These are phyloP conservation scores for Penicillium coffeae DNA, from an alignment of 495 filamentous ascomycete genomes.

Conservation along the genomic window DNA sequence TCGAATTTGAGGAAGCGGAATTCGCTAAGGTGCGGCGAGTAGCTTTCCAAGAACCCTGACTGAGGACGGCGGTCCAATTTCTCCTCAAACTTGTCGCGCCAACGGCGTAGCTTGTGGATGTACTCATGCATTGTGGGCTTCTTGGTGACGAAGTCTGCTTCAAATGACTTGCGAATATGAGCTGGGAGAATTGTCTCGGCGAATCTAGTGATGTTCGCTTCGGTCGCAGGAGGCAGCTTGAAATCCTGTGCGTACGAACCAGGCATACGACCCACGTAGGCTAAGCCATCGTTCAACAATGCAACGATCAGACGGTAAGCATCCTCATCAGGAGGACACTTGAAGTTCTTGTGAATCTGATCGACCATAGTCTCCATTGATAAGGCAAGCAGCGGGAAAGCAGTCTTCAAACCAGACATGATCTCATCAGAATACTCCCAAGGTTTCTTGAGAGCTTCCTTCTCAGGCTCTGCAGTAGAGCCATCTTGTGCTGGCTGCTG, in stretches of 20 bases:
- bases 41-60: constrained; percentile 68
- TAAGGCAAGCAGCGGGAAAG: constrained; percentile 88
- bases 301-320: constrained; percentile 97
- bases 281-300: constrained; percentile 86
- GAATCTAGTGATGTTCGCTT: constrained; percentile 93
- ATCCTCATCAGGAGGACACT: constrained; percentile 96
- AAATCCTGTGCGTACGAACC: constrained; percentile 82
- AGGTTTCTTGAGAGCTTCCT: constrained; percentile 63
- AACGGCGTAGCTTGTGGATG: constrained; percentile 92
- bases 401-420: constrained; percentile 88
- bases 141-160: constrained; percentile 87
- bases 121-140: constrained; percentile 97
- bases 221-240: constrained; percentile 83
- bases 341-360: constrained; percentile 97
- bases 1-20: constrained; percentile 97
- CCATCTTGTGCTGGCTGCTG: constrained; percentile 28
- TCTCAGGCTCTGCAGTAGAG: constrained; percentile 24
- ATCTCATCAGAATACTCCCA: constrained; percentile 98
- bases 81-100: constrained; percentile 97
- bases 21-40: constrained; percentile 87
- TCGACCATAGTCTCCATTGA: constrained; percentile 99
- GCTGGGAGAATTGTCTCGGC: constrained; percentile 91
- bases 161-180: constrained; percentile 91
- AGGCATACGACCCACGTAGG: constrained; percentile 83
- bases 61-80: constrained; percentile 85